phyloP scores from a whole-genome alignment of 768 basidiomycete species.

The Leucosporidium yakuticum region DNA sequence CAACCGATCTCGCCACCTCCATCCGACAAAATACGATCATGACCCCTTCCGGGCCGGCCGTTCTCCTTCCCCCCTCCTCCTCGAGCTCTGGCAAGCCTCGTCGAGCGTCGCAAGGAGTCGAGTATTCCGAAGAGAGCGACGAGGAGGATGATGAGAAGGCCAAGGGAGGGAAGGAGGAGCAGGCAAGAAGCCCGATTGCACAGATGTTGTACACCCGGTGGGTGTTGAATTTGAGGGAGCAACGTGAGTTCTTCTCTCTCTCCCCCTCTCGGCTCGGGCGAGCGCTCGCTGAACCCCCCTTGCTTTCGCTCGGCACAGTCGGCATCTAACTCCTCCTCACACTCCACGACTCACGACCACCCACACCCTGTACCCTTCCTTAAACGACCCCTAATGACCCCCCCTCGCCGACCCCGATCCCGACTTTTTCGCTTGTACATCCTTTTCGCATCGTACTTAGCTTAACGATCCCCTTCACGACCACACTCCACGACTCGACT shows the following conservation, averaged over 20 bases:
- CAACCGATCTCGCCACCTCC: slow-evolving; percentile 41
- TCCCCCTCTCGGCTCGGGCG: too few species aligned
- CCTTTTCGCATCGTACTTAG: too few species aligned
- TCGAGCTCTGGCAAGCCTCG: neutral
- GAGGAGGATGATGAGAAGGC: slow-evolving; percentile 3
- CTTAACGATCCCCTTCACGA: too few species aligned
- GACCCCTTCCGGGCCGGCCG: slow-evolving; percentile 74
- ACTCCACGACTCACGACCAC: too few species aligned
- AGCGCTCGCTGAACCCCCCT: too few species aligned
- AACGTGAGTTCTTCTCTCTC: slow-evolving; percentile 15
- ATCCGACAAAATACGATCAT: slow-evolving; percentile 61
- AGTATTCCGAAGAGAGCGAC: slow-evolving; percentile 26
- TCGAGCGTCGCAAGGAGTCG: slow-evolving; percentile 13
- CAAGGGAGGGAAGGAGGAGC: slow-evolving; percentile 37
- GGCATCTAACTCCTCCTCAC: too few species aligned
- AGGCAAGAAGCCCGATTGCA: slow-evolving; percentile 68
- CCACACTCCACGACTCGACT: too few species aligned
- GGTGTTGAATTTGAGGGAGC: slow-evolving; percentile 66
- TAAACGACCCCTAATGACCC: too few species aligned
- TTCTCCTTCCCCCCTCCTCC: slow-evolving; percentile 50
- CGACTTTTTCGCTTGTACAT: too few species aligned
- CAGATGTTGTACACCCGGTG: slow-evolving; percentile 96
- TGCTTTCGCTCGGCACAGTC: too few species aligned
- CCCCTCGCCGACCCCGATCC: too few species aligned
- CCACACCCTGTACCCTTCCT: too few species aligned